A percentile compares a stretch with the other conserved stretches of the same genome.
Evolutionary conservation across 495 filamentous ascomycete genomes (phyloP).

Genomic region (Penicillium crystallinum): DNA sequence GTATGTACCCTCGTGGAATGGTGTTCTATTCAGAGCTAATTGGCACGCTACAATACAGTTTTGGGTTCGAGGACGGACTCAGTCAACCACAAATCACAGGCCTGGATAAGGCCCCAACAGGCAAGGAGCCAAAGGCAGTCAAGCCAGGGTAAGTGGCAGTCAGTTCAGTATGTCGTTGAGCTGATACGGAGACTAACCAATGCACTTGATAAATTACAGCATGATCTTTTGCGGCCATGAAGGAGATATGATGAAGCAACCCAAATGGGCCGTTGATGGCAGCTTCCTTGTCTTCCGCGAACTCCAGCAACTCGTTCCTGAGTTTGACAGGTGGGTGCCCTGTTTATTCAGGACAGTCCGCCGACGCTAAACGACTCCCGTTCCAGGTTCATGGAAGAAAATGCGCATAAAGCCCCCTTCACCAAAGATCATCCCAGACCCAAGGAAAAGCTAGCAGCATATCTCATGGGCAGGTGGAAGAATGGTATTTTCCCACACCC

Average conservation of each 20-base stretch:
- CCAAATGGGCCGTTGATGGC: conserved; percentile 30
- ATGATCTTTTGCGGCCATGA: conserved; percentile 10
- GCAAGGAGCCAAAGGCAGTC: conserved; percentile 10
- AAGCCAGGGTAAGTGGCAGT: conserved; percentile 16
- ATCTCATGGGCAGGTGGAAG: conserved; percentile 35
- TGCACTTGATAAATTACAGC: not conserved
- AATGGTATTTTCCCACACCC: conserved; percentile 17
- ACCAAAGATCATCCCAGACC: not conserved
- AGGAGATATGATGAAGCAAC: conserved; percentile 13
- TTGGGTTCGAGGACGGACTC: conserved; percentile 30
- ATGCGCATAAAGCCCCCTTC: not conserved
- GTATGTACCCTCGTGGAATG: too few relatives aligned
- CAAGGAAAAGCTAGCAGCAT: conserved; percentile 25
- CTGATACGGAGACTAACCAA: not conserved
- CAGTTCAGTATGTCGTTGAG: not conserved
- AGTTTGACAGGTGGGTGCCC: conserved; percentile 21
- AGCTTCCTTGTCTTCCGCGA: conserved; percentile 37
- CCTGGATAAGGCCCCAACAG: conserved; percentile 12
- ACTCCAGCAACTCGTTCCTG: conserved; percentile 28
- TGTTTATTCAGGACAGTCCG: too few relatives aligned
- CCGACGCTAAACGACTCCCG: too few relatives aligned
- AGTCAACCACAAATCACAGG: conserved; percentile 28
- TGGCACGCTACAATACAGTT: conserved; percentile 9
- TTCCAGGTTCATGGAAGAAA: conserved; percentile 13
- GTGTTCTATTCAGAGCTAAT: not conserved